Conservation (phyloP, 192 early-diverging fungal genomes). For the Backusella mclennaniae region DNA sequence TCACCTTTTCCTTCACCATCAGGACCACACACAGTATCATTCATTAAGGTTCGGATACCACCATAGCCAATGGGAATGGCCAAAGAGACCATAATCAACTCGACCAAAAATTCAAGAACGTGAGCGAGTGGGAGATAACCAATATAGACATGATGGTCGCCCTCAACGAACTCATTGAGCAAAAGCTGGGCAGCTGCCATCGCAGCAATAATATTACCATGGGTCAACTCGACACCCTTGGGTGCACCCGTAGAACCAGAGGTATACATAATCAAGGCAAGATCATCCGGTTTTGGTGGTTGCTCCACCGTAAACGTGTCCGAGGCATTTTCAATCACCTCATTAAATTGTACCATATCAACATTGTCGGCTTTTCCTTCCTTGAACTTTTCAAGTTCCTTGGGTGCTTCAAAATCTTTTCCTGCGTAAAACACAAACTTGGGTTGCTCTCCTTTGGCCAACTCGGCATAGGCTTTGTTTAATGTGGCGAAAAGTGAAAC, state of each 20-base stretch:
- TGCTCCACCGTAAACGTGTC: background rate
- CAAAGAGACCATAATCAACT: conserved; percentile 63
- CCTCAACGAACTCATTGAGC: conserved; percentile 19
- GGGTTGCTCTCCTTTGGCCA: conserved; percentile 31
- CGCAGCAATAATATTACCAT: conserved; percentile 67
- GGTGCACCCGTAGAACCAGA: conserved; percentile 70
- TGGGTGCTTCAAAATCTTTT: conserved; percentile 35
- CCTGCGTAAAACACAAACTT: conserved; percentile 64
- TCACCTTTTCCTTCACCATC: conserved; percentile 47
- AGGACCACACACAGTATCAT: conserved; percentile 52
- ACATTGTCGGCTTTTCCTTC: background rate
- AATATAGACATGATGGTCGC: conserved; percentile 43
- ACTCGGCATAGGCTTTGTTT: conserved; percentile 24
- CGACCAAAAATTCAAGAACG: conserved; percentile 85
- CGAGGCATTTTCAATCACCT: background rate
- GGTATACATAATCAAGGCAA: conserved; percentile 60
- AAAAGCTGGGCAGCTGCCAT: conserved; percentile 40
- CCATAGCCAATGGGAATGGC: conserved; percentile 60
- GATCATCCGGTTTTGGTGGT: conserved; percentile 34
- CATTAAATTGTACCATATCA: background rate
- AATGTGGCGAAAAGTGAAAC: conserved; percentile 22
- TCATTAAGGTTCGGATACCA: conserved; percentile 67
- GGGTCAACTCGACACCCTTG: conserved; percentile 72
- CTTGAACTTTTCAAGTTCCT: conserved; percentile 9
- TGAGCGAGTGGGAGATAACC: conserved; percentile 67